These are phyloP conservation scores for Ceratocystiopsis brevicomis DNA, from an alignment of 2,329 filamentous ascomycete genomes.

Conservation along the genomic window DNA sequence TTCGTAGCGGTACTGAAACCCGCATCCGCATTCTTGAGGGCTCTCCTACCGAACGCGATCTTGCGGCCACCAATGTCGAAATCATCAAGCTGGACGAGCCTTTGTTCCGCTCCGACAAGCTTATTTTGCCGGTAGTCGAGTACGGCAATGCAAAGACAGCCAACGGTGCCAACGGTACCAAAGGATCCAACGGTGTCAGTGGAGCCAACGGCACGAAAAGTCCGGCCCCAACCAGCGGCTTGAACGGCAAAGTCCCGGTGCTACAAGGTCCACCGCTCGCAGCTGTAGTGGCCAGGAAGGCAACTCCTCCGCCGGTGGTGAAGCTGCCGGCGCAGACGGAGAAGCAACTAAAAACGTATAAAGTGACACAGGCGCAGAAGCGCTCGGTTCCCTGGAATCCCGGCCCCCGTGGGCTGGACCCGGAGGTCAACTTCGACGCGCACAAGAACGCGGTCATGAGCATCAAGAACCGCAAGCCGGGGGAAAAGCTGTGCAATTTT, in stretches of 20 bases:
- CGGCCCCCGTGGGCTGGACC: conserved; percentile 34
- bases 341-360: conserved; percentile 2
- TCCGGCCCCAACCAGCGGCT: background rate
- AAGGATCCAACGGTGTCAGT: too few species aligned
- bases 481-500: conserved; percentile 42
- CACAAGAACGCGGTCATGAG: conserved; percentile 28
- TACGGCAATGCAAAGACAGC: background rate
- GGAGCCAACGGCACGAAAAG: too few species aligned
- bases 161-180: background rate
- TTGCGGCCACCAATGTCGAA: conserved; percentile 26
- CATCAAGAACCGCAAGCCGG: conserved; percentile 35
- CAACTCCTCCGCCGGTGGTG: conserved; percentile 10
- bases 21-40: conserved; percentile 38
- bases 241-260: background rate
- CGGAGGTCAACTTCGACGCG: conserved; percentile 22
- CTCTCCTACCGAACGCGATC: conserved; percentile 28
- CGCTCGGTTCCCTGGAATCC: conserved; percentile 27
- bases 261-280: background rate
- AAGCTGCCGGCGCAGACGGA: conserved; percentile 21
- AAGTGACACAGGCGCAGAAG: conserved; percentile 12
- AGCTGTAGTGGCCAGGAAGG: background rate
- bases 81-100: conserved; percentile 25
- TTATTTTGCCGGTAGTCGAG: conserved; percentile 18
- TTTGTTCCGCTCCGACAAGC: conserved; percentile 36
- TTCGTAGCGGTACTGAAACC: conserved; percentile 25